Evolutionary conservation across 2,329 filamentous ascomycete species (phyloP).

Genomic region (Ophiostoma perfectum): DNA sequence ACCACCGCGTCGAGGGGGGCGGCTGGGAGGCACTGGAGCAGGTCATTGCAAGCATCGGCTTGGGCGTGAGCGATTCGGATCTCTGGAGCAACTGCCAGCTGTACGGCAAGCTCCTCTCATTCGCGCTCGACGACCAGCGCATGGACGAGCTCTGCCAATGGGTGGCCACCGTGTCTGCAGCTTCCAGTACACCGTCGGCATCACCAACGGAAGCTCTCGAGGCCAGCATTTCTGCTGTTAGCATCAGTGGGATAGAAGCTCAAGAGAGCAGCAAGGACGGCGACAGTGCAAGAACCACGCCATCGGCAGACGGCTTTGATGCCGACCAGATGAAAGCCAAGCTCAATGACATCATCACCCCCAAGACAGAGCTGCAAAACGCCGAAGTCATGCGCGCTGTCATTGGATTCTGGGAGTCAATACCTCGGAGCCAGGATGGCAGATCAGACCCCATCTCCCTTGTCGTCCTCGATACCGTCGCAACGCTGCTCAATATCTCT

Average conservation of each 20-base stretch:
- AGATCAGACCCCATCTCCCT: slow-evolving; percentile 50
- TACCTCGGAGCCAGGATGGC: slow-evolving; percentile 42
- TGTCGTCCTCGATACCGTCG: slow-evolving; percentile 60
- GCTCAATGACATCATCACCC: slow-evolving; percentile 46
- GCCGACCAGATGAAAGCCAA: slow-evolving; percentile 32
- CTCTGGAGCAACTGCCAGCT: slow-evolving; percentile 64
- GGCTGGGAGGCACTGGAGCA: slow-evolving; percentile 76
- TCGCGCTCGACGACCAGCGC: slow-evolving; percentile 72
- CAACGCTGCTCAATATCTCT: slow-evolving; percentile 54
- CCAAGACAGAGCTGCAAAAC: slow-evolving; percentile 51
- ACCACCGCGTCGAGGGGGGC: slow-evolving; percentile 64
- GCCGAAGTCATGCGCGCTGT: slow-evolving; percentile 59
- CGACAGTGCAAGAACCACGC: not conserved
- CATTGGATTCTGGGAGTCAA: slow-evolving; percentile 58
- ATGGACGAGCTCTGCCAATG: slow-evolving; percentile 63
- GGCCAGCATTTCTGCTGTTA: not conserved
- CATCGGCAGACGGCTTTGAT: not conserved
- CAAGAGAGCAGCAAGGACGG: not conserved
- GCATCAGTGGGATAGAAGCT: not conserved
- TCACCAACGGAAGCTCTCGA: not conserved
- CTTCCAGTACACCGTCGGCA: not conserved
- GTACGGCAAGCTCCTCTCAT: slow-evolving; percentile 76
- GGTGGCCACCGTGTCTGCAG: slow-evolving; percentile 28
- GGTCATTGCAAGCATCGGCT: slow-evolving; percentile 61
- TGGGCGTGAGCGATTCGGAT: slow-evolving; percentile 62